Evolutionary conservation across 176 grass and related monocot species (phyloP).

Genomic region (Oryza meridionalis): DNA sequence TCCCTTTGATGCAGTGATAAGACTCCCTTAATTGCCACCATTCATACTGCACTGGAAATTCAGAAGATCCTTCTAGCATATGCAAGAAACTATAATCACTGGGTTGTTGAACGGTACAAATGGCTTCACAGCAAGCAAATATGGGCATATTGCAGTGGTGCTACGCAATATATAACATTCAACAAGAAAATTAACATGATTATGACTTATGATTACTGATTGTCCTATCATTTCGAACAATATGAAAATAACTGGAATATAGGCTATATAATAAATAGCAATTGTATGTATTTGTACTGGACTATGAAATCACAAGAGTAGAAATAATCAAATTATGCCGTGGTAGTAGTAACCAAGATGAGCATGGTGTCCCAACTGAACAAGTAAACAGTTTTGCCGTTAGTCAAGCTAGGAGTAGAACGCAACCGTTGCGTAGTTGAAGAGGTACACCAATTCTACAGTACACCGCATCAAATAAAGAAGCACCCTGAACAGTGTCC

Average conservation of each 20-base stretch:
- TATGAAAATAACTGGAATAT: neutral
- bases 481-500: conserved; percentile 32
- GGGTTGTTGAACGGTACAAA: neutral
- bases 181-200: neutral
- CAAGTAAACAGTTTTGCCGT: conserved; percentile 13
- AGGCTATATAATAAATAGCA: neutral
- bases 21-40: neutral
- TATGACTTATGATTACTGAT: neutral
- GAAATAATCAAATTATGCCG: conserved; percentile 9
- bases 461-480: conserved; percentile 36
- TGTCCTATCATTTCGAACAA: neutral
- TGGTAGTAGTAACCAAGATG: neutral
- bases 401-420: conserved; percentile 1
- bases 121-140: neutral
- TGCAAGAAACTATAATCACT: neutral
- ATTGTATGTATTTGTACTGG: neutral
- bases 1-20: neutral
- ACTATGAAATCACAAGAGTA: neutral
- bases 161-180: neutral
- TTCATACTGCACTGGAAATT: neutral
- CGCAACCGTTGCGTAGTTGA: neutral
- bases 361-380: neutral
- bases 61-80: neutral
- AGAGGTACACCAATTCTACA: conserved; percentile 9
- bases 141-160: neutral